phyloP scores from a whole-genome alignment of 2,329 filamentous ascomycete species.

The Aspergillus brasiliensis region DNA sequence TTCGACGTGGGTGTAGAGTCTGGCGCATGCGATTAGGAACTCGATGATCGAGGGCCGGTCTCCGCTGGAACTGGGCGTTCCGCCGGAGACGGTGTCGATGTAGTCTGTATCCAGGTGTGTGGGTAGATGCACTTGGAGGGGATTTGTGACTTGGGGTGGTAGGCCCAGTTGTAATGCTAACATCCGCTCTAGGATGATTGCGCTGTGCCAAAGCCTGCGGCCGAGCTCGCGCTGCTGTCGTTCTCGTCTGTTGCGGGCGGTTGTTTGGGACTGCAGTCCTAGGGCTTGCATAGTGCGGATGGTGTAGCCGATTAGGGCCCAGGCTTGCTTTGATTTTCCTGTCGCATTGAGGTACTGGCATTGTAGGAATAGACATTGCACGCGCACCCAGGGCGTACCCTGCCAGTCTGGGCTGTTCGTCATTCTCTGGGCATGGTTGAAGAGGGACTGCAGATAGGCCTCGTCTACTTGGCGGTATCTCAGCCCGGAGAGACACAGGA shows the following conservation, averaged over 20 bases:
- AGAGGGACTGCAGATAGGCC: conserved; percentile 17
- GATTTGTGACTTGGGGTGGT: conserved; percentile 18
- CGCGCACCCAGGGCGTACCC: conserved; percentile 11
- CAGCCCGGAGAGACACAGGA: conserved; percentile 24
- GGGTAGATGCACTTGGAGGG: conserved; percentile 24
- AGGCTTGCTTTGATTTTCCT: conserved; percentile 22
- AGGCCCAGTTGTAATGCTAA: conserved; percentile 26
- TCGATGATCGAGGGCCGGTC: conserved; percentile 29
- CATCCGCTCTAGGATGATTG: conserved; percentile 26
- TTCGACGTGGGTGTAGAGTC: conserved; percentile 26
- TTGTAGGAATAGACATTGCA: conserved; percentile 26
- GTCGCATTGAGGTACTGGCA: conserved; percentile 28
- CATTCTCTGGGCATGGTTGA: conserved; percentile 21
- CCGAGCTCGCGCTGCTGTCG: conserved; percentile 23
- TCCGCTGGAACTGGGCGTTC: not conserved
- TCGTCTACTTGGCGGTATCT: conserved; percentile 8
- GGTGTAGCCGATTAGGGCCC: conserved; percentile 25
- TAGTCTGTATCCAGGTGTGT: conserved; percentile 29
- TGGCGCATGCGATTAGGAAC: conserved; percentile 24
- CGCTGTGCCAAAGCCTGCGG: conserved; percentile 30
- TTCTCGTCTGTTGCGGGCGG: conserved; percentile 16
- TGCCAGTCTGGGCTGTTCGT: conserved; percentile 16
- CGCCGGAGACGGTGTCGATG: conserved; percentile 23
- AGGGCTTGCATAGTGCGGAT: conserved; percentile 25
- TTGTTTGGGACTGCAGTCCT: conserved; percentile 20